A percentile compares a stretch with the other conserved stretches of the same genome.
phyloP scores from a whole-genome alignment of 1,284 basidiomycete species.

The Rhodofomes roseus region DNA sequence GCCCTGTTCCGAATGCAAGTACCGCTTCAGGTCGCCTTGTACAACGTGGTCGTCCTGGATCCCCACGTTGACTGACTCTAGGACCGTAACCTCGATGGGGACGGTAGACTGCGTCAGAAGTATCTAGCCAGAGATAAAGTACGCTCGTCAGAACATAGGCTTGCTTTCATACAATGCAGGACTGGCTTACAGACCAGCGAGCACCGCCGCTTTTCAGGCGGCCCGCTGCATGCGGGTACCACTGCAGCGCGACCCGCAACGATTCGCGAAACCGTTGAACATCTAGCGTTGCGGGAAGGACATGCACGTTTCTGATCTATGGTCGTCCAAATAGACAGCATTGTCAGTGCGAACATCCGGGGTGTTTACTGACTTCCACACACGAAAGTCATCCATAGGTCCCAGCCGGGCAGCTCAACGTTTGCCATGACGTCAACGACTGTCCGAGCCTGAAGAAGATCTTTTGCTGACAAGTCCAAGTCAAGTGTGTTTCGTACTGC shows the following conservation, averaged over 20 bases:
- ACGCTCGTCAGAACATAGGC: slow-evolving; percentile 4
- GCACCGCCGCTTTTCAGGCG: slow-evolving; percentile 13
- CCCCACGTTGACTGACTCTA: background rate
- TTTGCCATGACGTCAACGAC: background rate
- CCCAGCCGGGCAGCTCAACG: slow-evolving; percentile 15
- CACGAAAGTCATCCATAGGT: slow-evolving; percentile 19
- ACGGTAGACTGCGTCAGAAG: slow-evolving; percentile 2
- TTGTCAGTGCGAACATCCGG: background rate
- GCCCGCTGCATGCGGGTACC: slow-evolving; percentile 28
- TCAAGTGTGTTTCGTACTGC: too few species aligned
- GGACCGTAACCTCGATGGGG: slow-evolving; percentile 6
- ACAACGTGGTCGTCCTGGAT: slow-evolving; percentile 23
- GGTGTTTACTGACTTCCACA: background rate
- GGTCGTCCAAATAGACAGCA: background rate
- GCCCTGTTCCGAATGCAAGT: slow-evolving; percentile 3
- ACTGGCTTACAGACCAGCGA: slow-evolving; percentile 25
- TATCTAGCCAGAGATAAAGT: background rate
- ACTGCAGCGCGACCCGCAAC: slow-evolving; percentile 18
- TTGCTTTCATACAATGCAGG: background rate
- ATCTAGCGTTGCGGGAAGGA: slow-evolving; percentile 23
- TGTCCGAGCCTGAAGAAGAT: too few species aligned
- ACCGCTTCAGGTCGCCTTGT: slow-evolving; percentile 22
- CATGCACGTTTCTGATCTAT: slow-evolving; percentile 29
- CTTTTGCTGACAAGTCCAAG: too few species aligned
- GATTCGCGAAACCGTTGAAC: slow-evolving; percentile 20